phyloP scores from a whole-genome alignment of 2,329 filamentous ascomycete genomes.

The Geosmithia flava region DNA sequence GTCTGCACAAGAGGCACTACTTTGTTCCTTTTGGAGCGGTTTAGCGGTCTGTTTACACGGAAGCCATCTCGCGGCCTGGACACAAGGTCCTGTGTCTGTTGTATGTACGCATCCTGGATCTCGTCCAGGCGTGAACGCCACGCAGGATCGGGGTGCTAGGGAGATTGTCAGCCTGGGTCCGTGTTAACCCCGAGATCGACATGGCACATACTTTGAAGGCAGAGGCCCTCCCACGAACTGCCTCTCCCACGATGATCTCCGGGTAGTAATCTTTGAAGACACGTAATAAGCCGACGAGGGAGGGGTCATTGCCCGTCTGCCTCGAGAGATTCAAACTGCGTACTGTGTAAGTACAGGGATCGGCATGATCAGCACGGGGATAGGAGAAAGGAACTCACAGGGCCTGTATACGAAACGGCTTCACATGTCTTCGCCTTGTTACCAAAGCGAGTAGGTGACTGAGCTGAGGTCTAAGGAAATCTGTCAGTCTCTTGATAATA shows the following conservation, averaged over 20 bases:
- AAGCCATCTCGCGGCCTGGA: constrained; percentile 37
- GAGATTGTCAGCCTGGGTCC: constrained; percentile 13
- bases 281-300: constrained; percentile 59
- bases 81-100: constrained; percentile 27
- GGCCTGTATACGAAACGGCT: constrained; percentile 69
- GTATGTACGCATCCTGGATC: constrained; percentile 48
- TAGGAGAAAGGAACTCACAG: constrained; percentile 33
- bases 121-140: constrained; percentile 59
- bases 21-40: constrained; percentile 15
- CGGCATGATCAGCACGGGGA: background rate
- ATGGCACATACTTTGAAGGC: constrained; percentile 40
- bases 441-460: constrained; percentile 71
- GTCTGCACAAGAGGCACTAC: constrained; percentile 61
- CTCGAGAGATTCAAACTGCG: constrained; percentile 42
- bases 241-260: constrained; percentile 69
- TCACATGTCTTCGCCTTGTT: constrained; percentile 71
- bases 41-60: constrained; percentile 41
- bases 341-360: background rate
- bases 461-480: constrained; percentile 35
- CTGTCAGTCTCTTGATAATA: background rate
- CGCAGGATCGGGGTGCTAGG: constrained; percentile 58
- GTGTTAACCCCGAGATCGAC: background rate
- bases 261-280: constrained; percentile 90
- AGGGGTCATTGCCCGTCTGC: constrained; percentile 59
- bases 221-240: constrained; percentile 45